These are phyloP conservation scores for Aspergillus fructus DNA, from an alignment of 2,329 filamentous ascomycete genomes.

Conservation along the genomic window DNA sequence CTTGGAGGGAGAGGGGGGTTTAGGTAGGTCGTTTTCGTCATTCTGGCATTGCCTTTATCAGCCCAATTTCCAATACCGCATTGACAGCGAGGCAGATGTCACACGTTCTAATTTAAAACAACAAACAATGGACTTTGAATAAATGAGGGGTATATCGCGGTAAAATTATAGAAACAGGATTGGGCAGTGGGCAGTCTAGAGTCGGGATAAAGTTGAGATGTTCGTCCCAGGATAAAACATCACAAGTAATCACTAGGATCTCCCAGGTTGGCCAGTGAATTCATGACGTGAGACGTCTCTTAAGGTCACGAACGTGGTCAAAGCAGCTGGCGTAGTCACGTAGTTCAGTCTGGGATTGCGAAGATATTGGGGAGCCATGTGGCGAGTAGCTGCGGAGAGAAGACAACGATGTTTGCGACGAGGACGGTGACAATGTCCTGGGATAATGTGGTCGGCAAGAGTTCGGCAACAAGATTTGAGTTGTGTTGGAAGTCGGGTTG, in stretches of 20 bases:
- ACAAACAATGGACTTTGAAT: neutral
- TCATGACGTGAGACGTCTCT: slow-evolving; percentile 38
- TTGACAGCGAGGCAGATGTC: neutral
- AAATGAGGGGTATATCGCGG: slow-evolving; percentile 6
- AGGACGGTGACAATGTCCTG: slow-evolving; percentile 56
- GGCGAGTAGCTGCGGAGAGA: slow-evolving; percentile 68
- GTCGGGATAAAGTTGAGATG: neutral
- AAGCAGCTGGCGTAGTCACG: slow-evolving; percentile 85
- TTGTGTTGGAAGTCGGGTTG: slow-evolving; percentile 15
- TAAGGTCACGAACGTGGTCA: slow-evolving; percentile 68
- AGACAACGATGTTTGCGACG: slow-evolving; percentile 79
- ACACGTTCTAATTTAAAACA: neutral
- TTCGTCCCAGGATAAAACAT: neutral
- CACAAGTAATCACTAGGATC: neutral
- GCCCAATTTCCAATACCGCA: neutral
- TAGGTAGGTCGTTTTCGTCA: neutral
- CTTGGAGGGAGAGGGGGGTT: too few relatives aligned
- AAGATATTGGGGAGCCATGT: slow-evolving; percentile 58
- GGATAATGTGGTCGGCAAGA: slow-evolving; percentile 18
- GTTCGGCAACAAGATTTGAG: slow-evolving; percentile 16
- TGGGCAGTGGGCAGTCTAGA: neutral
- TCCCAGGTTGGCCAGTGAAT: neutral
- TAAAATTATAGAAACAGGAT: neutral
- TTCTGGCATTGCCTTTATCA: neutral
- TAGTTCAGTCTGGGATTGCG: slow-evolving; percentile 75